Evolutionary conservation across 1,284 basidiomycete species (phyloP).

Genomic region (Marasmius sp.): DNA sequence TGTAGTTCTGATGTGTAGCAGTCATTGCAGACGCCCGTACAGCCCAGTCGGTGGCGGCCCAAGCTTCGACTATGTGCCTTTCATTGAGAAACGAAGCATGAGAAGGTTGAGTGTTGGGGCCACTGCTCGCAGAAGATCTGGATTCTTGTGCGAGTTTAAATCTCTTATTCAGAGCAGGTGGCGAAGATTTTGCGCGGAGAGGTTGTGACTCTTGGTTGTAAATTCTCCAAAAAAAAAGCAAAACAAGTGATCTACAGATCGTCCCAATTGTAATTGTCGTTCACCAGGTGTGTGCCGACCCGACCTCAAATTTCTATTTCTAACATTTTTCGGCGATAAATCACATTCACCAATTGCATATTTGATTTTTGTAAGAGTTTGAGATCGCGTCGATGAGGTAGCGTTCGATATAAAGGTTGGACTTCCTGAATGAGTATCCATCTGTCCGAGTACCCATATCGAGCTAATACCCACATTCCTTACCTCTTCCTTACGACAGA

Average conservation of each 20-base stretch:
- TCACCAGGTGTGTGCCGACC: conserved; percentile 6
- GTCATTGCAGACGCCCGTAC: not conserved
- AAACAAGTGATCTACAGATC: not conserved
- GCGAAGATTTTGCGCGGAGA: not conserved
- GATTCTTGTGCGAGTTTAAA: conserved; percentile 1
- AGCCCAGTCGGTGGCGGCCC: not conserved
- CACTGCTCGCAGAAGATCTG: conserved; percentile 9
- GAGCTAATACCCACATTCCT: not conserved
- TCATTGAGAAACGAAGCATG: not conserved
- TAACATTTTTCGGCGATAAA: not conserved
- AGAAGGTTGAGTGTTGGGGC: conserved; percentile 1
- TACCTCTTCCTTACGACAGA: not conserved
- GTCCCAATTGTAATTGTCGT: not conserved
- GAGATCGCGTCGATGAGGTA: not conserved
- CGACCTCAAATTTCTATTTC: conserved; percentile 9
- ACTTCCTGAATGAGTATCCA: not conserved
- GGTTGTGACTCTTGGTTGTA: conserved; percentile 4
- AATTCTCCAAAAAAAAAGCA: not conserved
- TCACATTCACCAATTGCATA: not conserved
- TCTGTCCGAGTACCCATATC: not conserved
- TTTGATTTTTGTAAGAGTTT: not conserved
- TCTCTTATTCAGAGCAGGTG: not conserved
- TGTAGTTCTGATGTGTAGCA: not conserved
- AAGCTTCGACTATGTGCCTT: not conserved
- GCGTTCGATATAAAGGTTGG: not conserved